A percentile compares a stretch with the other conserved stretches of the same genome.
Evolutionary conservation across 768 basidiomycete species (phyloP).

Genomic region (Pulveroboletus sp.): DNA sequence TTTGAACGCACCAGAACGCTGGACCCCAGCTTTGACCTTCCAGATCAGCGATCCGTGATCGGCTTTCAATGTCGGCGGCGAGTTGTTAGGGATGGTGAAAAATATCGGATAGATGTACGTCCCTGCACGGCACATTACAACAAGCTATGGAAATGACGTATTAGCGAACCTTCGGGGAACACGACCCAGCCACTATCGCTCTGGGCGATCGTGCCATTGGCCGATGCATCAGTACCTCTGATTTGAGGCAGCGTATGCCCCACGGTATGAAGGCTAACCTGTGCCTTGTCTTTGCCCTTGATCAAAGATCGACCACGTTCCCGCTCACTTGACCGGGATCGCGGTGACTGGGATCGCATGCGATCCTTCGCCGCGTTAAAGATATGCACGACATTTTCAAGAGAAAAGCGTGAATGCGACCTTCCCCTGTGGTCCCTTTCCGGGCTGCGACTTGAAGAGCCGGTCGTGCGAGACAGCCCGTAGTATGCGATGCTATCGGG

Average conservation of each 20-base stretch:
- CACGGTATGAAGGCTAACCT: neutral
- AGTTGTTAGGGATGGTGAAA: slow-evolving; percentile 74
- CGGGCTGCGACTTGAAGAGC: slow-evolving; percentile 13
- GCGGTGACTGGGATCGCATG: slow-evolving; percentile 47
- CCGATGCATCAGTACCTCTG: slow-evolving; percentile 29
- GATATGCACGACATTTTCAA: slow-evolving; percentile 48
- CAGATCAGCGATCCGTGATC: slow-evolving; percentile 77
- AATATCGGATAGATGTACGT: slow-evolving; percentile 93
- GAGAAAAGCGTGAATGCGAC: slow-evolving; percentile 45
- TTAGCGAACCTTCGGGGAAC: slow-evolving; percentile 70
- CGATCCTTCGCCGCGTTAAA: slow-evolving; percentile 41
- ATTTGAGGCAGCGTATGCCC: slow-evolving; percentile 19
- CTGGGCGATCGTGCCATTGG: slow-evolving; percentile 25
- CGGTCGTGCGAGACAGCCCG: slow-evolving; percentile 12
- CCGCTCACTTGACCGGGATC: slow-evolving; percentile 3
- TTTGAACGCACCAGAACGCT: slow-evolving; percentile 77
- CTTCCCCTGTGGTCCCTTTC: slow-evolving; percentile 30
- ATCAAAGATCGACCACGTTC: slow-evolving; percentile 29
- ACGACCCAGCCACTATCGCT: slow-evolving; percentile 69
- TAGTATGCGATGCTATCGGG: slow-evolving; percentile 9
- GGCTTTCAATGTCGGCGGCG: slow-evolving; percentile 73
- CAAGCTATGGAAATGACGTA: neutral
- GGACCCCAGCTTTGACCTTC: slow-evolving; percentile 74
- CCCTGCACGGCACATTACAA: slow-evolving; percentile 61
- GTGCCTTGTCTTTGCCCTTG: slow-evolving; percentile 29